A percentile compares a stretch with the other conserved stretches of the same genome.
Conservation (phyloP, 371 early-diverging fungal species). For the Mortierella sp. region DNA sequence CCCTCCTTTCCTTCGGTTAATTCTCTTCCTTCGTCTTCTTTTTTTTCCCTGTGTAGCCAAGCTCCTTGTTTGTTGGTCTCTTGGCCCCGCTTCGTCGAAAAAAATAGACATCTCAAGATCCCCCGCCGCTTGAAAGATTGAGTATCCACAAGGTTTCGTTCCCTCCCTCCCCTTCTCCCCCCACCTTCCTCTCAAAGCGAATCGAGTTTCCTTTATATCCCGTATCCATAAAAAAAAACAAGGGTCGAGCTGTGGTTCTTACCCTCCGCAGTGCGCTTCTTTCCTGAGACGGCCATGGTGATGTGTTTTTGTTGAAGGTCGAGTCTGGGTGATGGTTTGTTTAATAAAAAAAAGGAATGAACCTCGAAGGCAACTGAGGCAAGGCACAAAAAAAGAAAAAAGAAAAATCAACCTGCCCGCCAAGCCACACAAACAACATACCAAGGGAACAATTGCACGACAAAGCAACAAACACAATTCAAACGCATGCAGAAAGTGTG, state of each 20-base stretch:
- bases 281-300: conserved; percentile 34
- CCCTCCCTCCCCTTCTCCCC: too few relatives aligned
- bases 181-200: too few relatives aligned
- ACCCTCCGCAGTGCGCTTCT: conserved; percentile 45
- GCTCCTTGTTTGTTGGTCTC: too few relatives aligned
- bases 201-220: neutral
- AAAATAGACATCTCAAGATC: too few relatives aligned
- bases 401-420: neutral
- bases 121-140: too few relatives aligned
- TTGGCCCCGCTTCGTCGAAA: too few relatives aligned
- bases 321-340: neutral
- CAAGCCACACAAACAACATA: conserved; percentile 8
- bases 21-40: too few relatives aligned
- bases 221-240: neutral
- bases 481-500: neutral
- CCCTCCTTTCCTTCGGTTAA: too few relatives aligned
- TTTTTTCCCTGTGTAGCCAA: too few relatives aligned
- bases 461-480: neutral
- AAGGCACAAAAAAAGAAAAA: conserved; percentile 13
- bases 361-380: neutral
- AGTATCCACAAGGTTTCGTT: too few relatives aligned
- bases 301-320: neutral
- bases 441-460: neutral
- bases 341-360: conserved; percentile 1
- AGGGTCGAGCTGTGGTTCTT: neutral